Base-by-base conservation (phyloP, 2,329 filamentous ascomycete species). In the Trichoderma sp. region DNA sequence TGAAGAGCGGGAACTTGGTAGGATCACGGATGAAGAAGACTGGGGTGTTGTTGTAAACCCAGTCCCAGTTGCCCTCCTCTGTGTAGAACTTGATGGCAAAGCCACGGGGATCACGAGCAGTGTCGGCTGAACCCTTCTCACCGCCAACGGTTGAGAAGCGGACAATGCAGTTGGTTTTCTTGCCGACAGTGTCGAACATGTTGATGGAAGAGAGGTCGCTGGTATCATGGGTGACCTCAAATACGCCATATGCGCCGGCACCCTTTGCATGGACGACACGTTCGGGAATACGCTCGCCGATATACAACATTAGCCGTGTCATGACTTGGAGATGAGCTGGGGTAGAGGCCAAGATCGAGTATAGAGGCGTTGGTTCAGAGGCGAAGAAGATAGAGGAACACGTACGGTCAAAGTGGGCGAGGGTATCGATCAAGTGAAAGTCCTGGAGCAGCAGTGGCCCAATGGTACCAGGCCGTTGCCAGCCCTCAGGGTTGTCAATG, bases 1-100 rank as follows among this genome's bases (percentile, higher is more conserved):
- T 94, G 83, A 94, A 92, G 81, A 92, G 85, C 45, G 93, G 93
- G 85, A 94, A 95, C 82, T 94, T 94, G 80, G 89, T 88, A 3
- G 93, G 92, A 79, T 95, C 93, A 60, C 93, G 88, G 29, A 95
- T 80, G 87, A 95, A 95, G 87, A 95, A 95, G 31, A 94, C 88
- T 1, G 93, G 93, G 0, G 92, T 94, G 84, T 95, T 94, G 85
- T 93, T 94, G 82, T 90, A 92, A 29, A 94, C 92, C 87, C 91
- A 91, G 81, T 94, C 93, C 89, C 90, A 93, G 81, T 93, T 80
- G 24, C 93, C 93, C 77, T 93, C 91, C 45, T 93, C 91, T 0
- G 92, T 94, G 79, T 93, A 94, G 50, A 83, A 79, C 76, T 84
- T 84, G 74, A 83, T 75, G 2, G 92, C 91, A 80, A 93, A 94